Conservation (phyloP, 176 grass and related monocot species). For the Pontederia crassipes region DNA sequence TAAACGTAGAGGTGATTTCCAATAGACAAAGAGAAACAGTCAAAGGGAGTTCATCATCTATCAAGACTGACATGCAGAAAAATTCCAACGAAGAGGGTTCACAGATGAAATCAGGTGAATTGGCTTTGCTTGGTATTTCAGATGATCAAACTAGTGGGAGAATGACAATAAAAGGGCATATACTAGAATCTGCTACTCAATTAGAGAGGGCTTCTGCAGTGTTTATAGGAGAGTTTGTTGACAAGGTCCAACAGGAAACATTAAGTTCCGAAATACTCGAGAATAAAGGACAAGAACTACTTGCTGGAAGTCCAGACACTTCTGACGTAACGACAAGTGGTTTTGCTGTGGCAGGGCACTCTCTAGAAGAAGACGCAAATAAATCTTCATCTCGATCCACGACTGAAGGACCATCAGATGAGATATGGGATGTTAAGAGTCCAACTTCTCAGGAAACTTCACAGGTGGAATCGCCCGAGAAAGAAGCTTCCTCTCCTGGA, state of each 20-base stretch:
- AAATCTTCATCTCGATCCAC: constrained; percentile 44
- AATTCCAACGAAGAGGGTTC: constrained; percentile 13
- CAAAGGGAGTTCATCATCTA: constrained; percentile 13
- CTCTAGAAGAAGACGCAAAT: constrained; percentile 28
- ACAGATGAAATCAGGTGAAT: constrained; percentile 23
- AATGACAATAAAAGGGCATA: constrained; percentile 32
- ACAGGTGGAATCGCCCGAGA: constrained; percentile 31
- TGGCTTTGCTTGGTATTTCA: constrained; percentile 16
- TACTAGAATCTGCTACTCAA: constrained; percentile 60
- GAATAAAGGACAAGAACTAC: constrained; percentile 20
- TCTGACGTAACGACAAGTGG: constrained; percentile 3
- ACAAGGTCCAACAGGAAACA: constrained; percentile 10
- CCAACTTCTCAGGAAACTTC: constrained; percentile 51
- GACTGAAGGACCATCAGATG: constrained; percentile 62
- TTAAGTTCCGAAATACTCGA: constrained; percentile 1
- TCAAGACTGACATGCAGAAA: constrained; percentile 1
- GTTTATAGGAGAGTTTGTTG: constrained; percentile 35
- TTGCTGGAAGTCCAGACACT: constrained; percentile 3
- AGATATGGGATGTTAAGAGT: constrained; percentile 53
- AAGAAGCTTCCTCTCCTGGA: constrained; percentile 29
- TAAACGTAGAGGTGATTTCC: constrained; percentile 24
- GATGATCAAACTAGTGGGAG: constrained; percentile 1
- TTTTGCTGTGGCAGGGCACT: constrained; percentile 28
- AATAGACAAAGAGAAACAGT: constrained; percentile 12
- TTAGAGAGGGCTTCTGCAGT: constrained; percentile 69